Evolutionary conservation across 1,284 basidiomycete species (phyloP), one percentile per base, ranked within the genome.

Genomic region (Sanghuangporus baumii): DNA sequence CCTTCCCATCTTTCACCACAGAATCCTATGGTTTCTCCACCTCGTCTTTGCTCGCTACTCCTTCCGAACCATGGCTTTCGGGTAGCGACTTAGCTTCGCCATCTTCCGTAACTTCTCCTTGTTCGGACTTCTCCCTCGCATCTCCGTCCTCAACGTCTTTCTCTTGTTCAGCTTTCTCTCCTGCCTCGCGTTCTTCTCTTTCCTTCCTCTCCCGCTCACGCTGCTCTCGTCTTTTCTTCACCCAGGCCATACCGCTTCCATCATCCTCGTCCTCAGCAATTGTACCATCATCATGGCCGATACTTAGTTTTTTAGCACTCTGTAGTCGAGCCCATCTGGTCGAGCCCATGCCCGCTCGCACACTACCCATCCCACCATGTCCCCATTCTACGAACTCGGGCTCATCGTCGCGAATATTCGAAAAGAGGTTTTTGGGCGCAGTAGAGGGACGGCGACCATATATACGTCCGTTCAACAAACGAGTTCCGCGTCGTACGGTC

Each of bases 381-480:
- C 90, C 89, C 90, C 90, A 93, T 71, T 92, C 90, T 31, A 92
- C 89, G 67, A 93, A 93, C 71, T 88, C 85, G 47, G 86, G 85
- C 40, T 91, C 87, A 12, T 79, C 78, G 50, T 85, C 82, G 6
- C 76, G 76, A 12, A 76, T 79, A 59, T 76, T 76, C 26, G 71
- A 72, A 59, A 78, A 78, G 41, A 68, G 69, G 55, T 74, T 73
- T n/a, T 37, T 54, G 5, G 31, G 11, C 16, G 40, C 18, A 40
- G 63, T 43, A 16, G 43, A 54, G 9, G 60, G 43, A n/a, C 72
- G 66, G 62, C 79, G 70, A 55, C 77, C 81, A 66, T 93, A 93
- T 6, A 92, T 80, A 37, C 90, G 81, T 1, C 90, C 90, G 67
- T 93, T 93, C 65, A 92, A 78, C 84, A 93, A 85, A 59, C 80